These are phyloP conservation scores for Chaetomiaceae sp. DNA, from an alignment of 2,329 filamentous ascomycete species.

Conservation along the genomic window DNA sequence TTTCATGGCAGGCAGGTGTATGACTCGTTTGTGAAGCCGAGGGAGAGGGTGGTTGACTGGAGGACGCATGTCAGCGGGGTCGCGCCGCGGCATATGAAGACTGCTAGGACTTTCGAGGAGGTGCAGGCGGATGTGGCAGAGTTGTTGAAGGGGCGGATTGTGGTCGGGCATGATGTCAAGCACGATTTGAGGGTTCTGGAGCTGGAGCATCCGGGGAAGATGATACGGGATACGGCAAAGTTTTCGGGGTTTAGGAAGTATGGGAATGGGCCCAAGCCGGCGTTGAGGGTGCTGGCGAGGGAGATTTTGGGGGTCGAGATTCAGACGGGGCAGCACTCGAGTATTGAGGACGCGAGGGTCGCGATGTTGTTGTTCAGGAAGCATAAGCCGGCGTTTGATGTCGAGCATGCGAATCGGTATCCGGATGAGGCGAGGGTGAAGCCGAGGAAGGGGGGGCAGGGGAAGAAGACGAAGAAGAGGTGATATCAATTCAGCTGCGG, in stretches of 20 bases:
- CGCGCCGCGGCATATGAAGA: constrained; percentile 64
- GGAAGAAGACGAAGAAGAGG: constrained; percentile 38
- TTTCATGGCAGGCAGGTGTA: constrained; percentile 91
- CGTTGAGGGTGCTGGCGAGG: constrained; percentile 54
- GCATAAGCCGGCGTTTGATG: constrained; percentile 80
- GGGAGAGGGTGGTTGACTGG: constrained; percentile 81
- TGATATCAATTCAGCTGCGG: constrained; percentile 26
- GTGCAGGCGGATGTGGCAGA: constrained; percentile 69
- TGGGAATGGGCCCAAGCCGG: constrained; percentile 63
- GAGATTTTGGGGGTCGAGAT: constrained; percentile 59
- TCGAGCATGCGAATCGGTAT: constrained; percentile 68
- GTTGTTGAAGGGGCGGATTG: constrained; percentile 64
- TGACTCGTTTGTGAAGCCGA: constrained; percentile 83
- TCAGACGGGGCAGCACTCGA: constrained; percentile 60
- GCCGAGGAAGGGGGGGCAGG: constrained; percentile 38
- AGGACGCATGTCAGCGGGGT: constrained; percentile 84
- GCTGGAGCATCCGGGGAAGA: constrained; percentile 70
- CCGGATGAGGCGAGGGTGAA: constrained; percentile 35
- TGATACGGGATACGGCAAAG: constrained; percentile 81
- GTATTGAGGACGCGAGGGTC: constrained; percentile 75
- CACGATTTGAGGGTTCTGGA: constrained; percentile 74
- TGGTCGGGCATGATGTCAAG: constrained; percentile 79
- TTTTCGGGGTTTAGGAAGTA: constrained; percentile 70
- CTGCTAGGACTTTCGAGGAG: constrained; percentile 66
- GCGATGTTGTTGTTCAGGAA: constrained; percentile 85